Evolutionary conservation across 768 basidiomycete species (phyloP).

Genomic region (Strobilomyces echinocephalus): DNA sequence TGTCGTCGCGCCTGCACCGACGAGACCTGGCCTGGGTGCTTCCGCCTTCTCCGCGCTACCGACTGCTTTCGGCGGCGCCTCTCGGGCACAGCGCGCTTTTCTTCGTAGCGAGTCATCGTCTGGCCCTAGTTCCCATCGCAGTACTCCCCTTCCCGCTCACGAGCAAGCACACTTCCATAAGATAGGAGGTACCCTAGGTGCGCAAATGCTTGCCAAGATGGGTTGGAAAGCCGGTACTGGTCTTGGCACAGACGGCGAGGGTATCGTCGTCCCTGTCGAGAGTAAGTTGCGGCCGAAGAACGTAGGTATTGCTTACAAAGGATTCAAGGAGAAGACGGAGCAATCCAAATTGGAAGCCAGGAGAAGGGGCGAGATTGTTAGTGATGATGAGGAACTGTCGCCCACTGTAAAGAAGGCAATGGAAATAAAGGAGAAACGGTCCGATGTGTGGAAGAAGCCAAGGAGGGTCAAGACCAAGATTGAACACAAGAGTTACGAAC

Average conservation of each 20-base stretch:
- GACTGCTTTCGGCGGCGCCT: constrained; percentile 35
- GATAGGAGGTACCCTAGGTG: constrained; percentile 73
- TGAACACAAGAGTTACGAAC: constrained; percentile 95
- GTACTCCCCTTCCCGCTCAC: constrained; percentile 49
- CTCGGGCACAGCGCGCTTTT: constrained; percentile 47
- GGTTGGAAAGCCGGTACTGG: constrained; percentile 87
- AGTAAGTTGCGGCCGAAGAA: constrained; percentile 79
- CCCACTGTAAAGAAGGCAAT: constrained; percentile 33
- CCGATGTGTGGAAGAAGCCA: constrained; percentile 82
- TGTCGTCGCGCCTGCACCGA: constrained; percentile 25
- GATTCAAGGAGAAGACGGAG: constrained; percentile 84
- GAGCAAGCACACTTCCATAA: constrained; percentile 84
- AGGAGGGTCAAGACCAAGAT: constrained; percentile 81
- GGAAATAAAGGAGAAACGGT: constrained; percentile 57
- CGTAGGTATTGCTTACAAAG: constrained; percentile 83
- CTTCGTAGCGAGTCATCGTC: constrained; percentile 47
- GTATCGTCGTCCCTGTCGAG: constrained; percentile 86
- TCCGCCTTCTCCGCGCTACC: constrained; percentile 28
- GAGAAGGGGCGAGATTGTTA: constrained; percentile 66
- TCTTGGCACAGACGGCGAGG: constrained; percentile 68
- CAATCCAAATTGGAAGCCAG: constrained; percentile 79
- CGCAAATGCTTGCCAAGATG: constrained; percentile 90
- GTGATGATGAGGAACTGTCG: constrained; percentile 57
- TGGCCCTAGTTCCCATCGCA: constrained; percentile 36
- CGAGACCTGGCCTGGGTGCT: constrained; percentile 21